Evolutionary conservation across 441 rosid species (phyloP), one percentile per base, ranked within the genome.

Genomic region (Flueggea neowawraea): DNA sequence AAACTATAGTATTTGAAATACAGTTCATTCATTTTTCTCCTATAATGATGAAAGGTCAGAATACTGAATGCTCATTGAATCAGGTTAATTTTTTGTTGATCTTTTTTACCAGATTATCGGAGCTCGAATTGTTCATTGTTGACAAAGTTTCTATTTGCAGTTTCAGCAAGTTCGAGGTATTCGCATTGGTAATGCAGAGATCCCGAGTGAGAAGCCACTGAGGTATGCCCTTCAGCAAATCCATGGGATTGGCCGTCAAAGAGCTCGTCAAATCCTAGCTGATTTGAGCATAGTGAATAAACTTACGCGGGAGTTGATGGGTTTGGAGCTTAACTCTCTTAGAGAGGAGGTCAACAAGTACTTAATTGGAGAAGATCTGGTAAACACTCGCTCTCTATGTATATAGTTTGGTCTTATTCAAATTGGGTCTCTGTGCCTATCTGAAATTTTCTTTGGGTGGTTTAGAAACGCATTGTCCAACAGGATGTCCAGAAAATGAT

Each of bases 171-270:
- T 81, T 9, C 91, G 80, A 71, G 68, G 94, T 22, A 75, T 84
- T 61, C 90, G 91, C 16, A 79, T 90, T 32, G 96, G 96, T 15
- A 85, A 81, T 70, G 77, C 88, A 12, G 87, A 85, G 79, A 80
- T 90, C 54, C 95, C 95, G 16, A 76, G 84, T 61, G 36, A 81
- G 17, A 88, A 86, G 74, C 78, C 72, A 10, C 82, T 88, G 22
- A 69, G 55, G 54, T 64, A 68, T 10, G 83, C 89, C 57, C 85
- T 90, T 50, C 95, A 82, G 67, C 60, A 75, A 54, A 73, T 88
- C 47, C 78, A 84, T 67, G 93, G 97, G 50, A 78, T 90, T 15
- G 95, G 97, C 0, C 82, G 71, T 17, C 72, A 78, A 22, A 84
- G 87, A 44, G 83, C 95, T 62, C 89, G 74, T 54, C 85, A 84